Percentiles rank a stretch among this genome's conserved stretches.
Conservation (phyloP, 352 stramenopile genomes). For the Globisporangium okanoganense region DNA sequence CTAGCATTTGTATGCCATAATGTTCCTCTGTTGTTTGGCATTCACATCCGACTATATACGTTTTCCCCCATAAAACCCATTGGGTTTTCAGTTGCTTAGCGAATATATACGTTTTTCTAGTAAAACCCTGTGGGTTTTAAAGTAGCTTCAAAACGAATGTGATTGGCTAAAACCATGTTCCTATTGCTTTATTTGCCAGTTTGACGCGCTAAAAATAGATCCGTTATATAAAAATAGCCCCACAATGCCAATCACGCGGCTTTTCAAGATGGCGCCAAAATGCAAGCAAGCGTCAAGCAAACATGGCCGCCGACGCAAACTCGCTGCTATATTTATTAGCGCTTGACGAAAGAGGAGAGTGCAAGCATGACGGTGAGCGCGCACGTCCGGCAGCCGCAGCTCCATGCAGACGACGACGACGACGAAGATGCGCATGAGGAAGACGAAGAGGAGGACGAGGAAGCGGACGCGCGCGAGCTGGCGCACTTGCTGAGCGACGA, state of each 20-base stretch:
- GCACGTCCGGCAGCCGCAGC: neutral
- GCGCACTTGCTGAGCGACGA: conserved; percentile 41
- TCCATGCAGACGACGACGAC: neutral
- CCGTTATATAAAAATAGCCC: neutral
- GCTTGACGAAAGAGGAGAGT: neutral
- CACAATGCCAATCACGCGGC: neutral
- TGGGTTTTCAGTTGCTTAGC: no score
- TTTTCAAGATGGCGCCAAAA: neutral
- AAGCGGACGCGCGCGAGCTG: conserved; percentile 32
- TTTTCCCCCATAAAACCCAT: no score
- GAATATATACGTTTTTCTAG: no score
- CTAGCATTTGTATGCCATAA: no score
- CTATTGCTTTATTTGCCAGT: neutral
- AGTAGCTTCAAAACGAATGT: no score
- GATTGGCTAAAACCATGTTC: no score
- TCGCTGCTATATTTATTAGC: neutral
- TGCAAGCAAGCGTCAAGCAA: neutral
- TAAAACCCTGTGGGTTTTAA: no score
- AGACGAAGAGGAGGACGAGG: neutral
- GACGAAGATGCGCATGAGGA: neutral
- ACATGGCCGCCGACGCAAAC: neutral
- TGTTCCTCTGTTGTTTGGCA: no score
- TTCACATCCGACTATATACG: no score
- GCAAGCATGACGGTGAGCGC: neutral
- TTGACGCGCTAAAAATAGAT: neutral